Base-by-base conservation (phyloP, 2,329 filamentous ascomycete genomes). In the Fusarium chuoi region DNA sequence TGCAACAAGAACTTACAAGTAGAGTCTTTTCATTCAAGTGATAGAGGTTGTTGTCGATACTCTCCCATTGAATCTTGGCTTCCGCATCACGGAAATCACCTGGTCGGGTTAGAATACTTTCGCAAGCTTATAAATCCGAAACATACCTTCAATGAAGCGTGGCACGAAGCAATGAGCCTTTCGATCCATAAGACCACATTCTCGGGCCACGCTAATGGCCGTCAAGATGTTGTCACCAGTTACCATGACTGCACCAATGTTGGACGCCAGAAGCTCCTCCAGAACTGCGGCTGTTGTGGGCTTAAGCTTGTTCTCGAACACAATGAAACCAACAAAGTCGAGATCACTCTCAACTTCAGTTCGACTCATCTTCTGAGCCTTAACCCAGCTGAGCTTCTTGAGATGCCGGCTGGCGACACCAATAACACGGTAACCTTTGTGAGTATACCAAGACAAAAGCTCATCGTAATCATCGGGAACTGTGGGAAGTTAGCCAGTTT, bases 291-390 rank as follows among this genome's bases (percentile, higher is more conserved):
- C 89, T 0, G 96, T 98, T 26, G 90, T 95, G 4, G 94, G 92
- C 82, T 99, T 99, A 70, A 99, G 85, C 83, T 99, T 99, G 84
- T 99, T 99, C 84, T 99, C 96, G 77, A 99, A 99, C 61, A 99
- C 92, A 79, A 99, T 98, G 83, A 99, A 99, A 10, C 96, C 96
- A 41, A 95, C 89, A 79, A 99, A 98, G 51, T 96, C 91, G 17
- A 99, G 88, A 38, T 91, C 87, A 7, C 90, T 92, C 82, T 99
- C 96, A 14, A 93, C 95, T 60, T 98, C 93, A 44, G 91, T 85
- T 36, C 96, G 92, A 76, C 91, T 93, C 92, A 98, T 95, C 84
- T 97, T 98, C 79, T 98, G 95, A 12, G 95, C 92, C 80, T 97
- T 97, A 62, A 98, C 90, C 95, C 95, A 98, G 77, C 92, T 97